Conservation (phyloP, 139 green algal genomes). For the Chlamydomonas schloesseri region DNA sequence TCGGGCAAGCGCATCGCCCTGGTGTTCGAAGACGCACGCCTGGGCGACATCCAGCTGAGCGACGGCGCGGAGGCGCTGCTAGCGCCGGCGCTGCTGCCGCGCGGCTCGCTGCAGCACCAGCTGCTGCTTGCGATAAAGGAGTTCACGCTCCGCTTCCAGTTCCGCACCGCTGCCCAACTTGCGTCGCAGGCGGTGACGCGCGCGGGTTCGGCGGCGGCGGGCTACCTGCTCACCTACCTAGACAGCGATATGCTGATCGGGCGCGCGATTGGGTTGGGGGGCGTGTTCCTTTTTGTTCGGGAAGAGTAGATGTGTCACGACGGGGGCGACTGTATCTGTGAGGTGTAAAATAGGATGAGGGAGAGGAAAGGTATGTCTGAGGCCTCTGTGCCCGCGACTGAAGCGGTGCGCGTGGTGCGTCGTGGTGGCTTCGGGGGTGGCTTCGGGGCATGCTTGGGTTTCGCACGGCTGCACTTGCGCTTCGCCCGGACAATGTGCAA, state of each 20-base stretch:
- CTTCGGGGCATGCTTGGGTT: too few relatives aligned
- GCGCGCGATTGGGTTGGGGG: slow-evolving; percentile 45
- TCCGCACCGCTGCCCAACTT: slow-evolving; percentile 59
- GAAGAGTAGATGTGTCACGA: slow-evolving; percentile 13
- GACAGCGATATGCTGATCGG: slow-evolving; percentile 74
- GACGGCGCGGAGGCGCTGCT: slow-evolving; percentile 56
- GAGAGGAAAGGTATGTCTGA: too few relatives aligned
- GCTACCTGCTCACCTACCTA: slow-evolving; percentile 68
- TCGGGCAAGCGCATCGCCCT: slow-evolving; percentile 59
- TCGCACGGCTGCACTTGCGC: too few relatives aligned
- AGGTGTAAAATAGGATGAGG: too few relatives aligned
- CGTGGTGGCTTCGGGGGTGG: too few relatives aligned
- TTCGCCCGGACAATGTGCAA: too few relatives aligned
- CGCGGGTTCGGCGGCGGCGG: background rate
- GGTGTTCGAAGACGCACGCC: slow-evolving; percentile 57
- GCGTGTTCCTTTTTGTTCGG: slow-evolving; percentile 59
- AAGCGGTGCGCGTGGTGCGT: too few relatives aligned
- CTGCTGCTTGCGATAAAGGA: slow-evolving; percentile 62
- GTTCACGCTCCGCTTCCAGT: slow-evolving; percentile 57
- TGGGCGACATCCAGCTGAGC: slow-evolving; percentile 51
- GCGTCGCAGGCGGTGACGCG: background rate
- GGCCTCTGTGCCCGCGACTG: too few relatives aligned
- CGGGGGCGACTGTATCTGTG: too few relatives aligned
- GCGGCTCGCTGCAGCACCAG: slow-evolving; percentile 58
- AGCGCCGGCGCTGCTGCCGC: slow-evolving; percentile 65